Base-by-base conservation (phyloP, 805 yeast genomes). In the Kockiozyma suomiensis region DNA sequence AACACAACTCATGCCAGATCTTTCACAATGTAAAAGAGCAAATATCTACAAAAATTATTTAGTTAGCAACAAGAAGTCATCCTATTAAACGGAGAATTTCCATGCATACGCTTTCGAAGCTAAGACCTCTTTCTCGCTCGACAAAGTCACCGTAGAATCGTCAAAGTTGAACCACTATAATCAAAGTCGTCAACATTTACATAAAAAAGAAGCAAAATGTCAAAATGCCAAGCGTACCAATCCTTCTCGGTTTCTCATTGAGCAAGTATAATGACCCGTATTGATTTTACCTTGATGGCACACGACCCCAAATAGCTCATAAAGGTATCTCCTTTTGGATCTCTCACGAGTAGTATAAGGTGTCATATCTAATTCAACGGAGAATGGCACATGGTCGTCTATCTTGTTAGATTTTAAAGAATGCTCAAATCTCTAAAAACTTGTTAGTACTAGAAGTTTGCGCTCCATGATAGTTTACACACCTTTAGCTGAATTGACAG, bases 201-300 rank as follows among this genome's bases (percentile, higher is more conserved):
- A 56, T 50, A 19, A 69, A 19, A 37, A 47, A 59, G 54, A 59
- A 50, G 19, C 68, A 4, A 38, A 13, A 4, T 41, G 32, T 68
- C 19, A 64, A 52, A 40, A 53, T 33, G n/a, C n/a, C n/a, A 54
- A 63, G 70, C 53, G 4, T 52, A 70, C 72, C 51, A 43, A 15
- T 1, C 90, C 88, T 43, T 82, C 81, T n/a, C 82, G 77, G 56
- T 79, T 82, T 70, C 92, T 93, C 62, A 89, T 82, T 68, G 86
- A 80, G 17, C 94, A 86, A 13, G 92, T 81, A 72, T 94, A 94
- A 73, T 94, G 99, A 10, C 99, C 99, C 1, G 97, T 94, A 71
- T 90, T 90, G 5, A 93, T 94, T 19, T 93, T 85, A 1, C 99
- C 99, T 35, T 85, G 85, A 73, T 94, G 99, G 68, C 90, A 85